A percentile compares a stretch with the other conserved stretches of the same genome.
Conservation (phyloP, 2,329 filamentous ascomycete species). For the Neofusicoccum ribis region DNA sequence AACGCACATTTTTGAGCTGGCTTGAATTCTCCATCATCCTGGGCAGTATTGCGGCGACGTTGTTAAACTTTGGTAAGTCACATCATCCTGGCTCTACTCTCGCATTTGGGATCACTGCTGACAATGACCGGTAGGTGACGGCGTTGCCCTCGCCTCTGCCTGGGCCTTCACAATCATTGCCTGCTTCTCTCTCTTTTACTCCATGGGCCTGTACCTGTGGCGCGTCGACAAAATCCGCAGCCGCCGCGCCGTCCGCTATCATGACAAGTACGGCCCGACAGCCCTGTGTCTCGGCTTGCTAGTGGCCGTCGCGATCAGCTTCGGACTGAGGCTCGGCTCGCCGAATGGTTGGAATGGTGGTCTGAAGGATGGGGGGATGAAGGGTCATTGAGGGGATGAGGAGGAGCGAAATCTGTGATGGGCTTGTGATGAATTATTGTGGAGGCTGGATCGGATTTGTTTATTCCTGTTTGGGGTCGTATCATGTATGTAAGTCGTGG, state of each 20-base stretch:
- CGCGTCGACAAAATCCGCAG: conserved; percentile 81
- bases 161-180: conserved; percentile 83
- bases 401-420: too few relatives aligned
- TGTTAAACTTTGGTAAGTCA: conserved; percentile 38
- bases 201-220: conserved; percentile 82
- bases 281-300: conserved; percentile 73
- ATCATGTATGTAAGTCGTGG: too few relatives aligned
- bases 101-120: not conserved
- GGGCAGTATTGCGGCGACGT: conserved; percentile 51
- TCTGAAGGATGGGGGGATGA: conserved; percentile 37
- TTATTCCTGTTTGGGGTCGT: too few relatives aligned
- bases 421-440: too few relatives aligned
- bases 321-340: conserved; percentile 69
- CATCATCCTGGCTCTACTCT: not conserved
- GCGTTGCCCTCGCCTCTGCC: conserved; percentile 45
- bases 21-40: conserved; percentile 97
- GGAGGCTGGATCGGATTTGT: too few relatives aligned
- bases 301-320: conserved; percentile 73
- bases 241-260: conserved; percentile 82
- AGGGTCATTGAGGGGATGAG: not conserved
- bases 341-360: conserved; percentile 50
- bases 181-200: conserved; percentile 76
- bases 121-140: conserved; percentile 26
- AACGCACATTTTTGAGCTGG: conserved; percentile 94
- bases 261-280: conserved; percentile 84